phyloP scores from a whole-genome alignment of 176 grass and related monocot genomes.

The Triticum dicoccoides region DNA sequence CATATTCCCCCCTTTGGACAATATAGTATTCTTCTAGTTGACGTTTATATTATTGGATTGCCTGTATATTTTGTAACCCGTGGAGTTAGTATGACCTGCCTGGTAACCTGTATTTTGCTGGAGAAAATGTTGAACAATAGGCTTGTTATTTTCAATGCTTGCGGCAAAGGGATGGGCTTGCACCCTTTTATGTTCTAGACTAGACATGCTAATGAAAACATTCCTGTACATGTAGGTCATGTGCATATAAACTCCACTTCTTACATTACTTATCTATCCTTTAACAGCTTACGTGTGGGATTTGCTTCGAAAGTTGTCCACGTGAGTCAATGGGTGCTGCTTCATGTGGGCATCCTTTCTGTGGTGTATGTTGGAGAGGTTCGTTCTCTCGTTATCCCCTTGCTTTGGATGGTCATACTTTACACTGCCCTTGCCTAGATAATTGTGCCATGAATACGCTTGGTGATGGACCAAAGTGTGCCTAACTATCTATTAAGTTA shows the following conservation, averaged over 20 bases:
- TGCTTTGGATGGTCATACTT: neutral
- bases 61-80: neutral
- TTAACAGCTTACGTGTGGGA: constrained; percentile 92
- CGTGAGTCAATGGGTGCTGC: constrained; percentile 58
- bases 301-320: constrained; percentile 93
- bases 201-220: constrained; percentile 17
- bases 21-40: constrained; percentile 2
- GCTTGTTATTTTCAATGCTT: constrained; percentile 15
- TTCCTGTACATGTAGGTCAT: constrained; percentile 1
- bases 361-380: constrained; percentile 94
- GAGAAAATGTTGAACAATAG: constrained; percentile 21
- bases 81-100: neutral
- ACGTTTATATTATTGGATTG: neutral
- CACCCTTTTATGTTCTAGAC: neutral
- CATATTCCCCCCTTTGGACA: neutral
- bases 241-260: constrained; percentile 11
- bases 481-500: neutral
- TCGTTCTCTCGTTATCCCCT: neutral
- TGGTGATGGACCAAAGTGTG: neutral
- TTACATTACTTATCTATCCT: constrained; percentile 27
- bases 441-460: neutral
- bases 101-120: neutral
- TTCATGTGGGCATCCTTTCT: constrained; percentile 97
- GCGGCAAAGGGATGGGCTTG: neutral
- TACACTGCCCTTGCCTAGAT: neutral